These are phyloP conservation scores for Trichophyton verrucosum DNA, from an alignment of 2,329 filamentous ascomycete genomes.

Conservation along the genomic window DNA sequence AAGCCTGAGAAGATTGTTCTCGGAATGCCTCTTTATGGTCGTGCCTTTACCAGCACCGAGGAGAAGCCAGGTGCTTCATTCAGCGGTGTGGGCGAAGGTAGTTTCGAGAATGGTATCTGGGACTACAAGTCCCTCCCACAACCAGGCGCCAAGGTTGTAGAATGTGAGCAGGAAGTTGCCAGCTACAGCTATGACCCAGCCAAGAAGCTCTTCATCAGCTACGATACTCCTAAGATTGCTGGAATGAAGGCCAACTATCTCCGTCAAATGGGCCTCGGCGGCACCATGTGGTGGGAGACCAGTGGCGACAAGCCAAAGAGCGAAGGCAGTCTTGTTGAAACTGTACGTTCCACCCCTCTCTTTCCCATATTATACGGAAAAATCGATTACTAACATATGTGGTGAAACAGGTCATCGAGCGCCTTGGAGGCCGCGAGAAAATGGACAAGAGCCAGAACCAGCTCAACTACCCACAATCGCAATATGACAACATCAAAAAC, in stretches of 20 bases:
- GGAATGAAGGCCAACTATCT: slow-evolving; percentile 61
- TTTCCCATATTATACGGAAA: too few relatives aligned
- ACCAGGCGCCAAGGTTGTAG: slow-evolving; percentile 47
- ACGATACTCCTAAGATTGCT: slow-evolving; percentile 59
- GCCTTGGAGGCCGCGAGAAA: slow-evolving; percentile 3
- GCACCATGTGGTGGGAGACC: slow-evolving; percentile 96
- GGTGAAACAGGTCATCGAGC: slow-evolving; percentile 7
- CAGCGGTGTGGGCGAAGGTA: slow-evolving; percentile 62
- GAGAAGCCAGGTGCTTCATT: slow-evolving; percentile 53
- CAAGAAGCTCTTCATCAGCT: slow-evolving; percentile 56
- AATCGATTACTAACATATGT: background rate
- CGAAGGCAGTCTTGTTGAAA: slow-evolving; percentile 8
- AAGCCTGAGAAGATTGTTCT: slow-evolving; percentile 62
- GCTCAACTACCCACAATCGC: slow-evolving; percentile 10
- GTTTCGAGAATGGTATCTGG: slow-evolving; percentile 73
- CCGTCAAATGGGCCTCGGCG: slow-evolving; percentile 54
- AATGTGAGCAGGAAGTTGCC: slow-evolving; percentile 51
- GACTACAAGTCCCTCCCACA: slow-evolving; percentile 80
- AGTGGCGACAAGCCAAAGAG: slow-evolving; percentile 48
- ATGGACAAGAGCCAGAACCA: slow-evolving; percentile 11
- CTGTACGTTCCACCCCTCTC: slow-evolving; percentile 1
- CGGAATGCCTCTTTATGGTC: slow-evolving; percentile 86
- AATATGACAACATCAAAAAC: slow-evolving; percentile 12
- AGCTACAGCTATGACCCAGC: slow-evolving; percentile 59
- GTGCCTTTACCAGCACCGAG: slow-evolving; percentile 66